Base-by-base conservation (phyloP, 2,329 filamentous ascomycete genomes). In the Didymosphaeria variabile region DNA sequence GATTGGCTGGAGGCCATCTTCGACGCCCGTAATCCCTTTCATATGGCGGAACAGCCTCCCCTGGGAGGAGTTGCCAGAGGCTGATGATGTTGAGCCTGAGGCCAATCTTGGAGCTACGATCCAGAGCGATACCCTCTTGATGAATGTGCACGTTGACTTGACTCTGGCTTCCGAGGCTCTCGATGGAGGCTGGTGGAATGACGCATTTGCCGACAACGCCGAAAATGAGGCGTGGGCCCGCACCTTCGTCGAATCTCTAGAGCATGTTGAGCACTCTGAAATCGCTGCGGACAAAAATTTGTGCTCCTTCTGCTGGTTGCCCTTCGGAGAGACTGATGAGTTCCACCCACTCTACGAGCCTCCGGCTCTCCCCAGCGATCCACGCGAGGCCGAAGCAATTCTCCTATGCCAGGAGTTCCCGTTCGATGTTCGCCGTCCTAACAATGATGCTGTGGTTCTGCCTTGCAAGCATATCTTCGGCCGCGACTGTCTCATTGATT, bases 391-490 rank as follows among this genome's bases (percentile, higher is more conserved):
- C 17, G 36, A 40, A 8, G 15, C 38, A n/a, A 15, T 40, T 17
- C 2, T 6, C 7, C 17, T n/a, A 7, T 6, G 5, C 17, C 38
- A 40, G 15, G 4, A 4, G 1, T 3, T 40, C 17, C 38, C 17
- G 17, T 19, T 40, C 4, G 17, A 59, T 32, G 36, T 40, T 21
- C 40, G 52, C 19, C 40, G 44, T 32, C 45, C 54, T 5, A 45
- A 62, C 13, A 63, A 67, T 40, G 54, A 53, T 21, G 60, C 61
- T 10, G 58, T 66, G 13, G 56, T 40, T 23, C 61, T 63, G 40
- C 61, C 56, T 5, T 67, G 57, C 36, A 58, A 61, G 13, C 61
- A 65, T 46, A 46, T 67, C 17, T 59, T 67, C 32, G 61, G 65
- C 12, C 31, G 53, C 17, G 49, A 34, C 9, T 65, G 63, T 26